Conservation (phyloP, 2,329 filamentous ascomycete species). For the Hirsutella thompsonii region DNA sequence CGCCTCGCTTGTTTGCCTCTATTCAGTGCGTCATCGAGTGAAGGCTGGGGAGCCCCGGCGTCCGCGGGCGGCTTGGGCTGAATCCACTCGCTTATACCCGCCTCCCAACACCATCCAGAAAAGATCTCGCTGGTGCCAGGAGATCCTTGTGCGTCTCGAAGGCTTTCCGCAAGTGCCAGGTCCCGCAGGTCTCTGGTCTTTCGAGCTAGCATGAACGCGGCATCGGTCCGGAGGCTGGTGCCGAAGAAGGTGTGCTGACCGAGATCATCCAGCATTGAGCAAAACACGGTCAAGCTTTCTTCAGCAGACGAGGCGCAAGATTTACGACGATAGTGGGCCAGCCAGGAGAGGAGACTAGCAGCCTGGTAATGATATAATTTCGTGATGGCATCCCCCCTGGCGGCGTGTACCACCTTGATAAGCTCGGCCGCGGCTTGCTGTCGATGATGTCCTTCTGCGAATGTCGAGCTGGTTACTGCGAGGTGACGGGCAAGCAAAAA, state of each 20-base stretch:
- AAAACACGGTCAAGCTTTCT: slow-evolving; percentile 25
- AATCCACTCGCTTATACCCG: slow-evolving; percentile 28
- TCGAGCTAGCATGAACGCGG: slow-evolving; percentile 38
- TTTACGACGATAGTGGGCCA: slow-evolving; percentile 34
- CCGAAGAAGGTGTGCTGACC: slow-evolving; percentile 18
- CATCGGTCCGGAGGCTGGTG: slow-evolving; percentile 27
- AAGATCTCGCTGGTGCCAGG: slow-evolving; percentile 12
- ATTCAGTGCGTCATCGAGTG: too few species aligned
- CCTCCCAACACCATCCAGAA: slow-evolving; percentile 25
- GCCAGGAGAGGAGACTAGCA: slow-evolving; percentile 26
- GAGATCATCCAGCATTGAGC: slow-evolving; percentile 23
- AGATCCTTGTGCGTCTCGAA: slow-evolving; percentile 11
- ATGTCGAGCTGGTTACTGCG: slow-evolving; percentile 7
- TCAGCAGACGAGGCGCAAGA: slow-evolving; percentile 23
- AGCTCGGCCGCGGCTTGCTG: slow-evolving; percentile 10
- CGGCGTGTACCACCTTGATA: slow-evolving; percentile 5
- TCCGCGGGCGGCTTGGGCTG: slow-evolving; percentile 7
- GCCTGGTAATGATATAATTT: slow-evolving; percentile 15
- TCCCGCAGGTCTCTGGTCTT: slow-evolving; percentile 39
- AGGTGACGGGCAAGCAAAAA: slow-evolving; percentile 15
- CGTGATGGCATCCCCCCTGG: slow-evolving; percentile 3
- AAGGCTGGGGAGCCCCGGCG: too few species aligned
- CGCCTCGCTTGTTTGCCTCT: neutral
- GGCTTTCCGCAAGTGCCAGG: slow-evolving; percentile 37
- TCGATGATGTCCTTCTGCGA: slow-evolving; percentile 4